These are phyloP conservation scores for Carex kokanica DNA, from an alignment of 176 grass and related monocot genomes.

Conservation along the genomic window DNA sequence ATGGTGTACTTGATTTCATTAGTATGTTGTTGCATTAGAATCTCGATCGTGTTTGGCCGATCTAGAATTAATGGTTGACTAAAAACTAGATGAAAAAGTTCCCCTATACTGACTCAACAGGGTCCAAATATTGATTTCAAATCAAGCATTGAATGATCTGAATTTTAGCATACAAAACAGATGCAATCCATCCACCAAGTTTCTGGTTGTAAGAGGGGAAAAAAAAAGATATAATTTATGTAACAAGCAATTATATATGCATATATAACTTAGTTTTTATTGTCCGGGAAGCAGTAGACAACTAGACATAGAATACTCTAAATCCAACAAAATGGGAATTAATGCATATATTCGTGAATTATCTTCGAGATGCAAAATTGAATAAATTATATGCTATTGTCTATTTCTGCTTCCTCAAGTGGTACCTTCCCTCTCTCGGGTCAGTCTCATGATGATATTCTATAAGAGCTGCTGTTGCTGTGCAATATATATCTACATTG, in stretches of 20 bases:
- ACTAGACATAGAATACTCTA: neutral
- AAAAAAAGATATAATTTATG: neutral
- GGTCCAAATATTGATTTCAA: neutral
- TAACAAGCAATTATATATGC: neutral
- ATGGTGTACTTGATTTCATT: neutral
- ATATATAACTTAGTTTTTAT: neutral
- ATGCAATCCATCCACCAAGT: neutral
- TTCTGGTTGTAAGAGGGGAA: neutral
- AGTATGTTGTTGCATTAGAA: neutral
- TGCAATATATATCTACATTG: neutral
- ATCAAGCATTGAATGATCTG: neutral
- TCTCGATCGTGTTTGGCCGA: neutral
- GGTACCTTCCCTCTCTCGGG: neutral
- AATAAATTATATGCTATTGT: neutral
- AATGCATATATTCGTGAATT: neutral
- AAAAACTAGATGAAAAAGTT: neutral
- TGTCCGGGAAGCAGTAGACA: neutral
- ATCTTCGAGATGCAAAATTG: neutral
- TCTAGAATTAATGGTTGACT: neutral
- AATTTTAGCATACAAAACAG: neutral
- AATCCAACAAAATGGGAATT: neutral
- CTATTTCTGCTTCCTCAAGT: neutral
- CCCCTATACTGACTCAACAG: neutral
- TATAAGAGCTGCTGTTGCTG: neutral
- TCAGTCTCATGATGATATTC: conserved; percentile 7